Base-by-base conservation (phyloP, 495 filamentous ascomycete species). In the Aspergillus ellipticus region DNA sequence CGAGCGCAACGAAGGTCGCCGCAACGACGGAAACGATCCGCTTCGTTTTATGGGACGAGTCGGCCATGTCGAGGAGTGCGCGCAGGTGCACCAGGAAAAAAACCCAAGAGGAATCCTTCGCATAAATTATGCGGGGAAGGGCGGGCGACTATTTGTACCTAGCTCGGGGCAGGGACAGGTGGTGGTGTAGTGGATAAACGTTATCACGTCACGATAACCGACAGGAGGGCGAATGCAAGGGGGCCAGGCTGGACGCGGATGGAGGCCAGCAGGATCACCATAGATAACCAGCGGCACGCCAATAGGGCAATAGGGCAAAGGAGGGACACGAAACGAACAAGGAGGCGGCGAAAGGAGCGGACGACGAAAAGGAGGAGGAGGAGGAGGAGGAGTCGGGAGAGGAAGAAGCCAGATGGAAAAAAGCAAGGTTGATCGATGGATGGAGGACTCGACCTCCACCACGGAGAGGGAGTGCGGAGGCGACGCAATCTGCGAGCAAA, bases 1-100 rank as follows among this genome's bases (percentile, higher is more conserved):
- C 89, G 54, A 98, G 75, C 33, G 92, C 84, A 57, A 97, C 91
- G 58, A 85, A 66, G 33, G 90, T 96, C 20, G 89, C 93, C 26
- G 94, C 94, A 62, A 92, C 71, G 49, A 89, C 89, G 57, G 91
- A 93, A 52, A 90, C 75, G 37, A 92, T 70, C 68, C 90, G 73
- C 22, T 66, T 66, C 29, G 63, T 70, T 51, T 61, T 66, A 51
- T 67, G 63, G 29, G 53, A 17, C 31, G 69, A 67, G 33, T 54
- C 56, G 31, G 60, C 43, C 68, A 76, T 74, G 33, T 48, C 26
- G 50, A 53, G 56, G 54, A 24, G 24, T 13, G 54, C n/a, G 39
- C 42, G 43, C 55, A 57, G 59, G 42, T 48, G 47, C 49, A 43
- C 52, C 57, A 17, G 31, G 8, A 49, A 20, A 8, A 10, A 4